Base-by-base conservation (phyloP, 768 basidiomycete genomes). In the Asterophora parasitica region DNA sequence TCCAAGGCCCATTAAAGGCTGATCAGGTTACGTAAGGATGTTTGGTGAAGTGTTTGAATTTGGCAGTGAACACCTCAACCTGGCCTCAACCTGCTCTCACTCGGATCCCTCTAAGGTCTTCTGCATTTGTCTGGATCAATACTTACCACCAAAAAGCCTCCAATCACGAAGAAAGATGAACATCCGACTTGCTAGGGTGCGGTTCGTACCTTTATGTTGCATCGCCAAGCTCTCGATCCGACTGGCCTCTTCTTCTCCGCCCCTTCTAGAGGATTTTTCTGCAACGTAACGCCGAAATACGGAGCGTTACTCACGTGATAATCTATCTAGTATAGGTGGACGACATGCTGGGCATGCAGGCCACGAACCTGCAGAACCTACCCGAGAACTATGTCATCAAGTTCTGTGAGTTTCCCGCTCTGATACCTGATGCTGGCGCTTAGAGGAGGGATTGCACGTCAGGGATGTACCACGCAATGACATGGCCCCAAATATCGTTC, bases 401-500 rank as follows among this genome's bases (percentile, higher is more conserved):
- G 51, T 85, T 87, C 57, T 88, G 85, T 88, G 48, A 43, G 79
- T 66, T 42, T 41, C 36, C 13, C 39, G 17, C 43, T 12, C 16
- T 19, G 37, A 15, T 1, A 1, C 7, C 16, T 10, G 2, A 17
- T 2, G 15, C 2, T 12, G 7, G 15, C 36, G 23, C 34, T 46
- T 3, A 46, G 15, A 17, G 4, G 23, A n/a, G 42, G 8, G 9
- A 10, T 43, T 45, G 26, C 15, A 5, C 6, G 19, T 19, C 56
- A 94, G 92, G 92, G 73, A 78, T 94, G 41, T 94, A 92, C 63
- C 92, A 94, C 60, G 76, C 80, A 7, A 73, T 93, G 68, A 92
- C 90, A 5, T 97, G 93, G 93, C 92, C 93, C 0, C 84, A 91
- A 51, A 76, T 96, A 15, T 94, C 91, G 7, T 95, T 88, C 57